These are phyloP conservation scores for Schizochytrium sp. DNA, from an alignment of 108 stramenopile genomes.

Conservation along the genomic window DNA sequence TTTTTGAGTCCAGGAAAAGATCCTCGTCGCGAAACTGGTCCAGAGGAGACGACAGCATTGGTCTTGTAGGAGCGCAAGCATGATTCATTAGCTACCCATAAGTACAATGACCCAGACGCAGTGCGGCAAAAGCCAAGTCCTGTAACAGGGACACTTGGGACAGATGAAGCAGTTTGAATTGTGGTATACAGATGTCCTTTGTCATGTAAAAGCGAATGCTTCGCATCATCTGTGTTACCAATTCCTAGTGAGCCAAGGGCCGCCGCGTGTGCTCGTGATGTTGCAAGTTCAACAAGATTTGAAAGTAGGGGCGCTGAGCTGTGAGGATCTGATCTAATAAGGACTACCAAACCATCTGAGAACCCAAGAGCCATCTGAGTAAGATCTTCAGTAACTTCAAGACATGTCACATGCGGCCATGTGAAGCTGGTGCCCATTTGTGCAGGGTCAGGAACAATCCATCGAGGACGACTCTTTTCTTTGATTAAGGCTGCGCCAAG, in stretches of 20 bases:
- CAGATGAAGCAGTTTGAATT: neutral
- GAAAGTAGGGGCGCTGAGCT: neutral
- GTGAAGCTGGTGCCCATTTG: slow-evolving; percentile 6
- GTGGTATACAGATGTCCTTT: neutral
- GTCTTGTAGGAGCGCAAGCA: neutral
- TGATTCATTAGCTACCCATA: neutral
- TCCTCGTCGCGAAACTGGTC: neutral
- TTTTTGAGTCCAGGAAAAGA: too few relatives aligned
- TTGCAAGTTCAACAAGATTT: slow-evolving; percentile 31
- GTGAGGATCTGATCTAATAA: slow-evolving; percentile 18
- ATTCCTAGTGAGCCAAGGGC: neutral
- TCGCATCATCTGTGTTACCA: neutral
- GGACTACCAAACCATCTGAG: slow-evolving; percentile 2
- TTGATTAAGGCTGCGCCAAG: slow-evolving; percentile 22
- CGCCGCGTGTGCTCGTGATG: neutral
- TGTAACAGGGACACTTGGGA: neutral
- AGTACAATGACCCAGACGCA: neutral
- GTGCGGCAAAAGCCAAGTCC: slow-evolving; percentile 38
- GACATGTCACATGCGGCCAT: slow-evolving; percentile 12
- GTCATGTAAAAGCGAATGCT: neutral
- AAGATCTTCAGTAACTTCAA: slow-evolving; percentile 36
- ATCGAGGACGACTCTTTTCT: slow-evolving; percentile 35
- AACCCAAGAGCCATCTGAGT: slow-evolving; percentile 16
- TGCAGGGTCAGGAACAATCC: neutral
- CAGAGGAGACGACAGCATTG: neutral